Percentiles rank a stretch among this genome's conserved stretches.
phyloP scores from a whole-genome alignment of 2,329 filamentous ascomycete species.

The Cadophora sp. region DNA sequence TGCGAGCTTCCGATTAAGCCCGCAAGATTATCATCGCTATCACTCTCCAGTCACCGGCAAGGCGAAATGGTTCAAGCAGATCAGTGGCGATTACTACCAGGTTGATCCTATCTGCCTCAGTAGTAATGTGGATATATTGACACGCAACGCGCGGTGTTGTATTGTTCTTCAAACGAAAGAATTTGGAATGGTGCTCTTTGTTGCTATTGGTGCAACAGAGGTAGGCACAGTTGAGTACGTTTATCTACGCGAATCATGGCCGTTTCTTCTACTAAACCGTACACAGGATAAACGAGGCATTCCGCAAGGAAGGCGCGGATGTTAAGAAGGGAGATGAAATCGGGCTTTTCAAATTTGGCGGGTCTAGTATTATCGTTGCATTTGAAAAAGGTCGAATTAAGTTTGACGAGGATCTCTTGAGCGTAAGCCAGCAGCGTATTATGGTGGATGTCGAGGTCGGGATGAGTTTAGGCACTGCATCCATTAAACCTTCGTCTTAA shows the following conservation, averaged over 20 bases:
- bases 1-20: not conserved
- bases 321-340: not conserved
- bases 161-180: not conserved
- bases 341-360: not conserved
- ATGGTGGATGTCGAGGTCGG: slow-evolving; percentile 2
- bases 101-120: slow-evolving; percentile 44
- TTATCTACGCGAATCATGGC: not conserved
- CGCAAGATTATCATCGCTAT: not conserved
- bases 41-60: not conserved
- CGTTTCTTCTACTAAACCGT: not conserved
- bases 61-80: slow-evolving; percentile 46
- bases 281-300: not conserved
- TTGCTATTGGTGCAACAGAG: not conserved
- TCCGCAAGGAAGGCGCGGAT: not conserved
- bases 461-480: not conserved
- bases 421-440: not conserved
- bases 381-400: not conserved
- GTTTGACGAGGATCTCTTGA: not conserved
- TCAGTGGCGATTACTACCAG: slow-evolving; percentile 52
- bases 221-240: not conserved
- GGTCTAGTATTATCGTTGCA: not conserved
- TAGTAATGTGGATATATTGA: not conserved
- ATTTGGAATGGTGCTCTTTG: not conserved
- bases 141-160: not conserved
- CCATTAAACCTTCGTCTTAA: not conserved